These are phyloP conservation scores for Tolypocladium ophioglossoides DNA, from an alignment of 2,329 filamentous ascomycete genomes.

Conservation along the genomic window DNA sequence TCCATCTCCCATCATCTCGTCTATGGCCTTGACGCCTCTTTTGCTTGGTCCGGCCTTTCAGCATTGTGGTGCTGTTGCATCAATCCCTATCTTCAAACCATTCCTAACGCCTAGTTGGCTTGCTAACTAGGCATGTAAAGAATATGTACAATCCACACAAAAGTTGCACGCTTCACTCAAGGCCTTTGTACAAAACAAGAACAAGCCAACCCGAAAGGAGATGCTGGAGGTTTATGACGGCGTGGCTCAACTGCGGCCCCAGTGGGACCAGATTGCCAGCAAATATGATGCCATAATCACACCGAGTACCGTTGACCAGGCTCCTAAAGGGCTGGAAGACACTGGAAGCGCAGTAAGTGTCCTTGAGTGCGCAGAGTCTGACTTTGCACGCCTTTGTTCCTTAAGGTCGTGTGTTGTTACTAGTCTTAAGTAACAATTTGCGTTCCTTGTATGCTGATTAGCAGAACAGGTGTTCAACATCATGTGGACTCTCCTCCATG, in stretches of 20 bases:
- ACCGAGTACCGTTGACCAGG: slow-evolving; percentile 49
- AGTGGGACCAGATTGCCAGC: slow-evolving; percentile 39
- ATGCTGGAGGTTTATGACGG: slow-evolving; percentile 43
- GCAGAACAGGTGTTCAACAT: slow-evolving; percentile 9
- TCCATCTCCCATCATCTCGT: background rate
- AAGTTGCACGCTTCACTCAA: slow-evolving; percentile 34
- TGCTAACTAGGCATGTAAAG: slow-evolving; percentile 40
- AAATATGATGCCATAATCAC: slow-evolving; percentile 45
- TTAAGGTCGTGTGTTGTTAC: background rate
- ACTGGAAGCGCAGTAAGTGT: slow-evolving; percentile 37
- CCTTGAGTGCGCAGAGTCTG: too few species aligned
- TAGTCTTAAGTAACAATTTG: background rate
- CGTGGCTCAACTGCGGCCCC: slow-evolving; percentile 40
- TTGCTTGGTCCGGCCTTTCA: background rate
- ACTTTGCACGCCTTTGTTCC: background rate
- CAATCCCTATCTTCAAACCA: too few species aligned
- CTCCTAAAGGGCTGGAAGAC: slow-evolving; percentile 37
- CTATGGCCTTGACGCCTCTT: fast-evolving
- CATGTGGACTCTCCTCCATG: slow-evolving; percentile 36
- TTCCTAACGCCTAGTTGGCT: too few species aligned
- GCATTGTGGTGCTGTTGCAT: background rate
- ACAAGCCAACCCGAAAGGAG: slow-evolving; percentile 30
- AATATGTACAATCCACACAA: slow-evolving; percentile 22
- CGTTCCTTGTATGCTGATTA: slow-evolving; percentile 27
- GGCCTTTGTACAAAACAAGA: slow-evolving; percentile 39